Conservation (phyloP, 129 eudicot species). For the Helianthus tuberosus region DNA sequence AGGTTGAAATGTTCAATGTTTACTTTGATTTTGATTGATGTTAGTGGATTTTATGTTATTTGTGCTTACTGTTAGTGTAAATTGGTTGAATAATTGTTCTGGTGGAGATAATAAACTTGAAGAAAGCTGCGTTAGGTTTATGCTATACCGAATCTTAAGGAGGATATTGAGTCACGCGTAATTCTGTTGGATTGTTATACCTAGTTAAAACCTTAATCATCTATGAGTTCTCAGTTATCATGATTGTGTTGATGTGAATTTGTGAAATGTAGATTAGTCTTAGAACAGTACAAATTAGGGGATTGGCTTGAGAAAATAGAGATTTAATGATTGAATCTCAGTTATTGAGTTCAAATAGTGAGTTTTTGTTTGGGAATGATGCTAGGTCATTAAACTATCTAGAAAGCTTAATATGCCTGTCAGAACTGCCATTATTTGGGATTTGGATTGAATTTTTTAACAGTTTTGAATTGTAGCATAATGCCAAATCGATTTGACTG, state of each 20-base stretch:
- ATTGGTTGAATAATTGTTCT: conserved; percentile 21
- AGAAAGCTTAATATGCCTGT: not conserved
- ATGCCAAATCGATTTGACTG: conserved; percentile 7
- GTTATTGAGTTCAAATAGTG: not conserved
- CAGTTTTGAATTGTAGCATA: conserved; percentile 8
- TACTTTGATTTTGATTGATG: not conserved
- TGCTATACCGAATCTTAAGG: not conserved
- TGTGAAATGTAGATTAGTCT: conserved; percentile 7
- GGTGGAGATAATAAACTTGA: not conserved
- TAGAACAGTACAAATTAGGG: conserved; percentile 1
- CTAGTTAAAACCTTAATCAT: not conserved
- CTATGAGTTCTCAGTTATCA: not conserved
- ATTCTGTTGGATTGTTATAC: not conserved
- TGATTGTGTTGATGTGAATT: not conserved
- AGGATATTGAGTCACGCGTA: not conserved
- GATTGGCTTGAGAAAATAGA: conserved; percentile 6
- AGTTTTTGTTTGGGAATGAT: conserved; percentile 1
- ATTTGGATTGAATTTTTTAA: not conserved
- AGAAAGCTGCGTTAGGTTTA: not conserved
- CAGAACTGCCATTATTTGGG: not conserved
- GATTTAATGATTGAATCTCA: not conserved
- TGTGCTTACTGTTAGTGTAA: not conserved
- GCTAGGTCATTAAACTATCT: not conserved
- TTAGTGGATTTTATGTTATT: not conserved
- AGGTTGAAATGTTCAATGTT: not conserved